A percentile compares a stretch with the other conserved stretches of the same genome.
phyloP scores from a whole-genome alignment of 176 grass and related monocot species.

The Themeda triandra region DNA sequence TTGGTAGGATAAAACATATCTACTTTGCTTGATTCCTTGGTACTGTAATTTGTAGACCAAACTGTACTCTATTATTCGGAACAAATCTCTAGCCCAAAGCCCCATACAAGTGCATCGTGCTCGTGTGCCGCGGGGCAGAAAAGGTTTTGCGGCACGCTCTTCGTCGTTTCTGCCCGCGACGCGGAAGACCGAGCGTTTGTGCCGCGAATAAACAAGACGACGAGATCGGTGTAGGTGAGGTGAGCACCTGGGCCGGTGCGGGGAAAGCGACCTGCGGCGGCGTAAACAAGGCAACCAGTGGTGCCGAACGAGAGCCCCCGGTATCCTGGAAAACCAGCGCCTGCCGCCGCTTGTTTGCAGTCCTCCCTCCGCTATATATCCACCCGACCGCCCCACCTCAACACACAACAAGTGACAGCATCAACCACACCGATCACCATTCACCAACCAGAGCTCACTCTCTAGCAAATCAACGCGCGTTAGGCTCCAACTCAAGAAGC shows the following conservation, averaged over 20 bases:
- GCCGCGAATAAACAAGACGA: not conserved
- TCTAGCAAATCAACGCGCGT: no score
- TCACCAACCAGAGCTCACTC: no score
- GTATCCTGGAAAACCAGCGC: conserved; percentile 22
- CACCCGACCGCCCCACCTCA: not conserved
- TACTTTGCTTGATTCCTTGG: no score
- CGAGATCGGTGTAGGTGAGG: no score
- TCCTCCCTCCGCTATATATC: not conserved
- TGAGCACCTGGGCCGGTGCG: not conserved
- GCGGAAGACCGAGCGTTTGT: not conserved
- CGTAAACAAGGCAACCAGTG: not conserved
- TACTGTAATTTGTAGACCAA: no score
- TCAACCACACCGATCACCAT: no score
- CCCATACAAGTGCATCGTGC: not conserved
- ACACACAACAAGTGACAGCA: no score
- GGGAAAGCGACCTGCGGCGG: not conserved
- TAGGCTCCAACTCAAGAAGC: not conserved
- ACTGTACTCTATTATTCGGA: no score
- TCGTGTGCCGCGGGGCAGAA: not conserved
- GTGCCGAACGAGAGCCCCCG: not conserved
- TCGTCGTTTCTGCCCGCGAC: not conserved
- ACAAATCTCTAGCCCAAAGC: no score
- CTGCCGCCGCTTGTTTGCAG: conserved; percentile 15
- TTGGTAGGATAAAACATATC: no score
- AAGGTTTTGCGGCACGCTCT: no score